Evolutionary conservation across 306 rosid species (phyloP).

Genomic region (Inga laurina): DNA sequence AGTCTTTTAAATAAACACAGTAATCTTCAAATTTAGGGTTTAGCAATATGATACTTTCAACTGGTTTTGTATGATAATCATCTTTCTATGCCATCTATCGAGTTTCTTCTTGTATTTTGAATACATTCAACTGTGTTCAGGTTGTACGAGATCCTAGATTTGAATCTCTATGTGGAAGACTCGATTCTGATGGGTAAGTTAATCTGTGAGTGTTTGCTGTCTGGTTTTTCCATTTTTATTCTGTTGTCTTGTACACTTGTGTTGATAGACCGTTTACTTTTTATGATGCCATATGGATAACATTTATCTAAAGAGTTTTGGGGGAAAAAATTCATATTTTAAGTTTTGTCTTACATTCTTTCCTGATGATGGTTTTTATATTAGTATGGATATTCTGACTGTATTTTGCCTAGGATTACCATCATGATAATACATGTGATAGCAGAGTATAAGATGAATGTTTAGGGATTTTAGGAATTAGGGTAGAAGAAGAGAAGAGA

Average conservation of each 20-base stretch:
- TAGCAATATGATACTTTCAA: conserved; percentile 20
- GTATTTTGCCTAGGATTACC: background rate
- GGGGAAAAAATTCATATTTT: background rate
- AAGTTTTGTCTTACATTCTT: background rate
- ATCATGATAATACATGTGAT: background rate
- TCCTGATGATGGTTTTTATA: background rate
- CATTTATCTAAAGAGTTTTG: background rate
- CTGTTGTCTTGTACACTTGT: background rate
- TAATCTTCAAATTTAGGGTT: conserved; percentile 21
- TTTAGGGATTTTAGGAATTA: no score
- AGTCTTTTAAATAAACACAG: conserved; percentile 12
- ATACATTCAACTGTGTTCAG: conserved; percentile 42
- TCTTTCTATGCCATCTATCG: conserved; percentile 7
- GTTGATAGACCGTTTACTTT: conserved; percentile 4
- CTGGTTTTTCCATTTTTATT: background rate
- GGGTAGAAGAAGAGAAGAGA: no score
- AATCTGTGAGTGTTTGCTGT: background rate
- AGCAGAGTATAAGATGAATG: no score
- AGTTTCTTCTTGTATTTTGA: conserved; percentile 20
- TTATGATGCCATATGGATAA: background rate
- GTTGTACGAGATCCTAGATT: conserved; percentile 78
- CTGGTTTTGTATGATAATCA: background rate
- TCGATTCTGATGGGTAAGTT: conserved; percentile 68
- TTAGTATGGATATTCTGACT: background rate
- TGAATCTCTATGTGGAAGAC: conserved; percentile 72